Evolutionary conservation across 2,329 filamentous ascomycete species (phyloP), one percentile per base, ranked within the genome.

Genomic region (Paraphaeosphaeria minitans): DNA sequence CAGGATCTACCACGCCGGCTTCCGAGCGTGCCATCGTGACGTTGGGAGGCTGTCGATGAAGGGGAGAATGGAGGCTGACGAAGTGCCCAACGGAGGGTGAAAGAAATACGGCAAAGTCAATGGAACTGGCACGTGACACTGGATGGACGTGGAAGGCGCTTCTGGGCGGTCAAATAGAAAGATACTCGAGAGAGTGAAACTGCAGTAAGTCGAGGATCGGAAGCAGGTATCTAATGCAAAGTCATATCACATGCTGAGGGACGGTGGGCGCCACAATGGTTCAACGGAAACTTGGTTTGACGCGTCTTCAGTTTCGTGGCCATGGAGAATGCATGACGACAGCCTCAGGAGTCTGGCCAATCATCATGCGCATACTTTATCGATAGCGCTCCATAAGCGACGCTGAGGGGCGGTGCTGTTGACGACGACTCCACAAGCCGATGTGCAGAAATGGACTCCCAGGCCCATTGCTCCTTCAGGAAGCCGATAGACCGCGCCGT

Each of bases 1-100:
- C 63, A 33, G 73, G 71, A 29, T 75, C 73, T 12, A 75, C 66
- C 3, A 66, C 64, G 24, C 53, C 64, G 19, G 46, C 57, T 22
- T 58, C 58, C 48, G 58, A 57, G 29, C 53, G 53, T 16, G 24
- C 41, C 61, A 63, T 63, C 12, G 22, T 52, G 39, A 33, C 9
- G 39, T 46, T 22, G 35, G 2, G 24, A 39, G 16, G 5, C 13
- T 22, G 22, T 47, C 39, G 33, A 19, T 21, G 6, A 31, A 37
- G 13, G 16, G 2, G 31, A 13, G n/a, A 3, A 24, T n/a, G 16
- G n/a, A 56, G 39, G 46, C 39, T n/a, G 13, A 22, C 19, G 19
- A 27, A 27, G 9, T 12, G 19, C 41, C 24, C 21, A 5, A 21
- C 24, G 41, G 24, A 33, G 12, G 14, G 51, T 13, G 19, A 19